Base-by-base conservation (phyloP, 805 yeast genomes). In the Naumovozyma dairenensis region DNA sequence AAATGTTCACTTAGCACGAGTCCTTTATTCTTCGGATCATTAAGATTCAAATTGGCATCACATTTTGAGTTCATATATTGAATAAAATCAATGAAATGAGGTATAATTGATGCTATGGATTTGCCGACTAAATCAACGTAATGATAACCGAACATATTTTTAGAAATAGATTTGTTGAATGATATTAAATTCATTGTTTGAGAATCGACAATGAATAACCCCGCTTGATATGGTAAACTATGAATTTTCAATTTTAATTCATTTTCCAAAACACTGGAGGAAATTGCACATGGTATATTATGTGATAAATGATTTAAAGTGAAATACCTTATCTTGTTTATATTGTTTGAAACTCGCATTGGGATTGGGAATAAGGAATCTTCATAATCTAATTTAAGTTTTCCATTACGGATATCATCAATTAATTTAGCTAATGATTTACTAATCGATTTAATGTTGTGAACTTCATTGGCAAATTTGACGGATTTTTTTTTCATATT, bases 1-100 rank as follows among this genome's bases (percentile, higher is more conserved):
- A 80, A 79, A 58, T 85, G 95, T 53, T 87, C 96, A 0, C 96
- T 94, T 6, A 86, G 60, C 0, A 87, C 94, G 29, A 82, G 59
- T 0, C 96, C 96, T 20, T 38, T 44, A 34, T 51, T 53, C 22
- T 39, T 42, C 0, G 80, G 72, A 17, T 59, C 43, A 10, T 44
- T 37, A 8, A 65, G 48, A 33, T 52, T 55, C 41, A 70, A 35
- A 16, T 57, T 44, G 21, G 66, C 60, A 24, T 24, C 13, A 40
- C 60, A 61, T 24, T 66, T 59, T 7, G 35, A 39, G 14, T 32
- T 31, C 9, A 60, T 47, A 28, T 47, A 49, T 2, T 43, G 34
- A 35, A 66, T 48, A 9, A 63, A 46, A 12, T 59, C 53, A 3
- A 69, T 52, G 45, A 84, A 81, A 15, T 65, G 57, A 3, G 92